Percentiles rank a stretch among this genome's conserved stretches.
Evolutionary conservation across 2,329 filamentous ascomycete genomes (phyloP).

Genomic region (Colletotrichum sp.): DNA sequence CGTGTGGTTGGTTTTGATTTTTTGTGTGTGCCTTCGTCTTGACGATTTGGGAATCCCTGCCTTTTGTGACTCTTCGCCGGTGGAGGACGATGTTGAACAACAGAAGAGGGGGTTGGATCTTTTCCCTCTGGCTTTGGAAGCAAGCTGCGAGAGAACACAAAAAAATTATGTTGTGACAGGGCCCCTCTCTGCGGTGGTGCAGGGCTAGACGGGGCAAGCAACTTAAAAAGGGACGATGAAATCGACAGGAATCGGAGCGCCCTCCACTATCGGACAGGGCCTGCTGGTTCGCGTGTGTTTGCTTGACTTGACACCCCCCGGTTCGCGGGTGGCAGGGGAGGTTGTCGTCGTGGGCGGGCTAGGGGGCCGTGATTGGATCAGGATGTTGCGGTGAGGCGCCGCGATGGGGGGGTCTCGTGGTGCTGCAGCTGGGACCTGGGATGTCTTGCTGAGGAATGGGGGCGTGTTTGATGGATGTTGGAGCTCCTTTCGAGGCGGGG

Average conservation of each 20-base stretch:
- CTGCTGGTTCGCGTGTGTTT: slow-evolving; percentile 1
- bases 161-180: neutral
- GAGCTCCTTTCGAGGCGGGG: neutral
- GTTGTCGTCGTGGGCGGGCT: slow-evolving; percentile 12
- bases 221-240: neutral
- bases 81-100: neutral
- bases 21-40: neutral
- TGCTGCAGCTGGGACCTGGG: slow-evolving; percentile 18
- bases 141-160: neutral
- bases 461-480: neutral
- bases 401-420: slow-evolving; percentile 10
- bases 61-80: neutral
- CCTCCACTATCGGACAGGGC: neutral
- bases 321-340: slow-evolving; percentile 15
- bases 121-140: neutral
- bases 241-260: neutral
- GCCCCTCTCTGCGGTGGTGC: neutral
- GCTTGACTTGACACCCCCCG: neutral
- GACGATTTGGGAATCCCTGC: neutral
- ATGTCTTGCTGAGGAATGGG: slow-evolving; percentile 22
- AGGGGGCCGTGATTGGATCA: slow-evolving; percentile 16
- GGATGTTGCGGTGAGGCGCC: slow-evolving; percentile 21
- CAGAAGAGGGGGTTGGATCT: neutral
- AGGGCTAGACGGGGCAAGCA: slow-evolving; percentile 5
- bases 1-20: neutral